Evolutionary conservation across 352 stramenopile genomes (phyloP).

Genomic region (Phytophthora foliorum): DNA sequence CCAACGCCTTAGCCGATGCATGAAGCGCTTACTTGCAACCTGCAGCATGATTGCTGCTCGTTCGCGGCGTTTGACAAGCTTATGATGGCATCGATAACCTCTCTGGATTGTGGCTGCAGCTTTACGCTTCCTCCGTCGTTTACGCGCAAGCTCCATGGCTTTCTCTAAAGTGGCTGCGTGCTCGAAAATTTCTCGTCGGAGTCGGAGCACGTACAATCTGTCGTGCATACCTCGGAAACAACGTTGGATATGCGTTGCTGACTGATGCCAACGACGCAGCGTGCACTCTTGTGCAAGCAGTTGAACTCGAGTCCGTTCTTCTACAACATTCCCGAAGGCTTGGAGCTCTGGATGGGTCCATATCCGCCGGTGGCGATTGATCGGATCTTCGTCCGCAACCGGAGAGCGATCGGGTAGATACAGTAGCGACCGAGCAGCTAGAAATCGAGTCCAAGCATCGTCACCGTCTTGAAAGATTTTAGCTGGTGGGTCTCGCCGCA

Average conservation of each 20-base stretch:
- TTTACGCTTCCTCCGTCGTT: slow-evolving; percentile 30
- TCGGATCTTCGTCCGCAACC: slow-evolving; percentile 50
- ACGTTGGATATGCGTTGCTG: slow-evolving; percentile 52
- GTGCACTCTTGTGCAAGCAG: slow-evolving; percentile 48
- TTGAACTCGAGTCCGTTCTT: slow-evolving; percentile 43
- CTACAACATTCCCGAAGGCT: slow-evolving; percentile 49
- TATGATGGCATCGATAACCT: slow-evolving; percentile 39
- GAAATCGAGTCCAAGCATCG: slow-evolving; percentile 47
- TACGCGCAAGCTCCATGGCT: slow-evolving; percentile 30
- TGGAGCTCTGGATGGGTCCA: slow-evolving; percentile 60
- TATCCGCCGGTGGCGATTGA: slow-evolving; percentile 44
- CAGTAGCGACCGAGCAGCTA: slow-evolving; percentile 38
- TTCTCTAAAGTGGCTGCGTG: slow-evolving; percentile 33
- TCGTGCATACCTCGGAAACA: slow-evolving; percentile 46
- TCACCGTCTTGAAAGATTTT: slow-evolving; percentile 33
- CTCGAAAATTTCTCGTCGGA: slow-evolving; percentile 39
- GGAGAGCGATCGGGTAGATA: slow-evolving; percentile 60
- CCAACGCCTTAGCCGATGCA: slow-evolving; percentile 44
- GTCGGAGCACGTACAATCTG: slow-evolving; percentile 42
- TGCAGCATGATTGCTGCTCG: slow-evolving; percentile 46
- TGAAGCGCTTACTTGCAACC: slow-evolving; percentile 32
- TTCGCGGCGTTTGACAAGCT: slow-evolving; percentile 29
- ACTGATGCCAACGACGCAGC: slow-evolving; percentile 48
- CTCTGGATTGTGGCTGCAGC: slow-evolving; percentile 50
- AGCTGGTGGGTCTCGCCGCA: slow-evolving; percentile 14